Percentiles rank a stretch among this genome's conserved stretches.
Conservation (phyloP, 495 filamentous ascomycete species). For the Talaromyces trachyspermus region DNA sequence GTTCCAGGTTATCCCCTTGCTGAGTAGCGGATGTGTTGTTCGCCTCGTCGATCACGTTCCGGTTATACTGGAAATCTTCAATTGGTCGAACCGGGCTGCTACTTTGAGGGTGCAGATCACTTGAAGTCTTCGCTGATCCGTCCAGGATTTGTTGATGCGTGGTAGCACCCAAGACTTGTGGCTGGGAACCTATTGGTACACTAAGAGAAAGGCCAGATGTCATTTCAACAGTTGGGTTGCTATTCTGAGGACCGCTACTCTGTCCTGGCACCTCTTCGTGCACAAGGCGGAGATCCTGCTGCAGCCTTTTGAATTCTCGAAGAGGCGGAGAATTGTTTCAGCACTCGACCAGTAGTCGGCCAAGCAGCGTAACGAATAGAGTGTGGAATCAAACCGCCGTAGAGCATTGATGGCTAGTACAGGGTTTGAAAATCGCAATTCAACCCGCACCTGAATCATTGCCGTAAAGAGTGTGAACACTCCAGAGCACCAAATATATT, state of each 20-base stretch:
- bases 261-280: constrained; percentile 30
- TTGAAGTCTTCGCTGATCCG: not conserved
- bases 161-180: constrained; percentile 10
- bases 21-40: not conserved
- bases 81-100: not conserved
- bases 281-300: constrained; percentile 35
- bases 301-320: constrained; percentile 41
- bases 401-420: constrained; percentile 42
- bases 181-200: constrained; percentile 11
- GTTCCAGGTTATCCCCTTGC: constrained; percentile 23
- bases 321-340: constrained; percentile 38
- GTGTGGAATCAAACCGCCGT: constrained; percentile 40
- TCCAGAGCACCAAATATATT: constrained; percentile 40
- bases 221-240: not conserved
- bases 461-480: constrained; percentile 42
- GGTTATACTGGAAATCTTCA: not conserved
- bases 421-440: constrained; percentile 43
- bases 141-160: not conserved
- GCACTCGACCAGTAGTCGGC: constrained; percentile 41
- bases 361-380: constrained; percentile 37
- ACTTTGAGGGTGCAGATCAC: not conserved
- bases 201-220: not conserved
- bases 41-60: not conserved
- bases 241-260: constrained; percentile 17
- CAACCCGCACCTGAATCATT: constrained; percentile 45